Evolutionary conservation across 23 red algal genomes (phyloP).

Genomic region (Agarophyton chilense): DNA sequence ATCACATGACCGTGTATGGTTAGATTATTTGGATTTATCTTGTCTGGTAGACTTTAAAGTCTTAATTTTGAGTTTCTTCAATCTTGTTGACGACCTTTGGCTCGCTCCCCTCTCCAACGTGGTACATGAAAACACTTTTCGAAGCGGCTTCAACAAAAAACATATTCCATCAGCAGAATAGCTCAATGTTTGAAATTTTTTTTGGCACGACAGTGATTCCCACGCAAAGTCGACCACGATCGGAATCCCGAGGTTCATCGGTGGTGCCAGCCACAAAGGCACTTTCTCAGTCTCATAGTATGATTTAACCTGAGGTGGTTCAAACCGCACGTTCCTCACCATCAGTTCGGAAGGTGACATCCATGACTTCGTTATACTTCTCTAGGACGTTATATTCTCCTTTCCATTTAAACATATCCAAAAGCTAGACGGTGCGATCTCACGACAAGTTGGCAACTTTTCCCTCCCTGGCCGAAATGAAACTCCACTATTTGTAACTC

Average conservation of each 20-base stretch:
- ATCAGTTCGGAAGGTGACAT: conserved; percentile 85
- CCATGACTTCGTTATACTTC: conserved; percentile 87
- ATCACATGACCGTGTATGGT: conserved; percentile 61
- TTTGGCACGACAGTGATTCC: conserved; percentile 55
- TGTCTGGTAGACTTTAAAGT: conserved; percentile 78
- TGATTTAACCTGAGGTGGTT: conserved; percentile 75
- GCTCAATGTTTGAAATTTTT: conserved; percentile 54
- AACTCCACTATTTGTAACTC: conserved; percentile 60
- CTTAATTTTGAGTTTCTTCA: conserved; percentile 71
- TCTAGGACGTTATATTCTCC: conserved; percentile 67
- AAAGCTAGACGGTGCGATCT: conserved; percentile 93
- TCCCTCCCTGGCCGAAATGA: conserved; percentile 66
- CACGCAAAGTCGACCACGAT: conserved; percentile 58
- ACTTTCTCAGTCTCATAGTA: conserved; percentile 78
- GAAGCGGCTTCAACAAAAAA: conserved; percentile 85
- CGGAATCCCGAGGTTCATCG: conserved; percentile 86
- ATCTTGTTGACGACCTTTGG: conserved; percentile 56
- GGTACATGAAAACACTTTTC: conserved; percentile 73
- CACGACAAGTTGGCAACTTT: conserved; percentile 86
- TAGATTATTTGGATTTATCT: conserved; percentile 76
- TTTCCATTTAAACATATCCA: conserved; percentile 87
- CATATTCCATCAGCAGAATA: conserved; percentile 95
- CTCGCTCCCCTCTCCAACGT: conserved; percentile 50
- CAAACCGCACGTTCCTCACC: conserved; percentile 77
- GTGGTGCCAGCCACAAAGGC: conserved; percentile 69